Conservation (phyloP, 1,284 basidiomycete species). For the Trichosporon sp. region DNA sequence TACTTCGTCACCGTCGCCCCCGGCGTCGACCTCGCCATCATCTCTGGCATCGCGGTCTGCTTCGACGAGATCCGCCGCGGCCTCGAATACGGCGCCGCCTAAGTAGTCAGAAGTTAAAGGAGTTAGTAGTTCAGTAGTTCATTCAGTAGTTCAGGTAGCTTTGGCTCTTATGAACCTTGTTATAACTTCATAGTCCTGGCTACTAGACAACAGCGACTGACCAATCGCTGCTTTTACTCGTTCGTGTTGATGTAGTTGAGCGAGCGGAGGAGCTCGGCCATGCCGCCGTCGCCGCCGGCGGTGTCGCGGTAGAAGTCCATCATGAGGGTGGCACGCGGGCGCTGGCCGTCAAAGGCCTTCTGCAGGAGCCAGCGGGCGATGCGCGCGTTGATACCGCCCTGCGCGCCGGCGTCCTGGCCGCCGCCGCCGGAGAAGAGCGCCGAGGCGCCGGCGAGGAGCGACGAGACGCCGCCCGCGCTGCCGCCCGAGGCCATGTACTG, state of each 20-base stretch:
- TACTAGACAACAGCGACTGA: too few relatives aligned
- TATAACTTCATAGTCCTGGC: conserved; percentile 8
- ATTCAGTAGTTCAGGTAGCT: not conserved
- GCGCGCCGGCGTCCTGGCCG: conserved; percentile 4
- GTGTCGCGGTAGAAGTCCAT: conserved; percentile 50
- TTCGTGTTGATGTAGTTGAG: conserved; percentile 31
- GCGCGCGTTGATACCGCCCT: conserved; percentile 72
- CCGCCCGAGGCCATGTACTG: conserved; percentile 20
- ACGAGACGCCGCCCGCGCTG: conserved; percentile 22
- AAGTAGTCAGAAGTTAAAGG: not conserved
- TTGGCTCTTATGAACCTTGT: not conserved
- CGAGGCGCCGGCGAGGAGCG: conserved; percentile 11
- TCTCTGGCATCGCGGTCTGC: conserved; percentile 57
- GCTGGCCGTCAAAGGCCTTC: conserved; percentile 35
- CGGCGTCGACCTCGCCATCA: conserved; percentile 56
- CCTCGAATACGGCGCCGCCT: conserved; percentile 3
- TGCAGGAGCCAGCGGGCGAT: conserved; percentile 70
- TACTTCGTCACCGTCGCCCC: conserved; percentile 56
- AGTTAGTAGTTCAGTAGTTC: not conserved
- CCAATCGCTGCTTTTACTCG: not conserved
- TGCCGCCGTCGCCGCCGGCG: conserved; percentile 22
- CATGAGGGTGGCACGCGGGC: conserved; percentile 44
- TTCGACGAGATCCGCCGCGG: conserved; percentile 48
- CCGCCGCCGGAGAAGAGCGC: conserved; percentile 20
- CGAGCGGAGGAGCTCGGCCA: conserved; percentile 28